A percentile compares a stretch with the other conserved stretches of the same genome.
These are phyloP conservation scores for Pythium sp. DNA, from an alignment of 352 stramenopile species.

Conservation along the genomic window DNA sequence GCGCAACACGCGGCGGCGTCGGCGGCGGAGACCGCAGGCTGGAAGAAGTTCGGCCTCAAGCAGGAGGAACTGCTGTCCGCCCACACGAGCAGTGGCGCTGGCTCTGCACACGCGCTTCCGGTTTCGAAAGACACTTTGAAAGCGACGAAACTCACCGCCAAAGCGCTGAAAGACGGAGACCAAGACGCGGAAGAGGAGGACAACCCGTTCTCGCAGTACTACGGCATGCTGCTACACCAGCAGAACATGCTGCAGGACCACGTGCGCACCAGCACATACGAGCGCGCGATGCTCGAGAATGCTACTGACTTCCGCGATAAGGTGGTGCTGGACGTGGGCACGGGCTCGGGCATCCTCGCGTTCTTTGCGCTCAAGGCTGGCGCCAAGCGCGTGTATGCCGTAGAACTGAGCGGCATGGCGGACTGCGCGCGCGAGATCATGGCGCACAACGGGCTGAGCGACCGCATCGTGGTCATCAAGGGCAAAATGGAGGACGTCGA, in stretches of 20 bases:
- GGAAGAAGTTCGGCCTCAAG: constrained; percentile 29
- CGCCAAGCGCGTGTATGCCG: constrained; percentile 92
- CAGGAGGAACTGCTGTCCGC: constrained; percentile 23
- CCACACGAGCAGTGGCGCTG: not conserved
- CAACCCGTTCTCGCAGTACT: constrained; percentile 94
- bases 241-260: constrained; percentile 99
- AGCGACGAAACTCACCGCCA: not conserved
- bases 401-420: constrained; percentile 98
- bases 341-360: constrained; percentile 98
- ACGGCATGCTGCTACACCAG: constrained; percentile 96
- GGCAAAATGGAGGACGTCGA: constrained; percentile 97
- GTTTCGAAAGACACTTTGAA: not conserved
- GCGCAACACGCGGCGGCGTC: constrained; percentile 13
- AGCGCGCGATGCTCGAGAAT: constrained; percentile 97
- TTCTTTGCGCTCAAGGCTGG: constrained; percentile 98
- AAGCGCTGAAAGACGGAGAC: not conserved
- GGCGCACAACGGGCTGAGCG: constrained; percentile 91
- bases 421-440: constrained; percentile 95
- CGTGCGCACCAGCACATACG: constrained; percentile 98
- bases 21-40: constrained; percentile 28
- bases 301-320: constrained; percentile 94
- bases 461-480: constrained; percentile 97
- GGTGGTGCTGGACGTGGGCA: constrained; percentile 99
- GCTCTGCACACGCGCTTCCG: not conserved
- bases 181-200: constrained; percentile 42